Percentiles rank a stretch among this genome's conserved stretches.
Conservation (phyloP, 257 asterid genomes). For the Solanum megistacrolobum region DNA sequence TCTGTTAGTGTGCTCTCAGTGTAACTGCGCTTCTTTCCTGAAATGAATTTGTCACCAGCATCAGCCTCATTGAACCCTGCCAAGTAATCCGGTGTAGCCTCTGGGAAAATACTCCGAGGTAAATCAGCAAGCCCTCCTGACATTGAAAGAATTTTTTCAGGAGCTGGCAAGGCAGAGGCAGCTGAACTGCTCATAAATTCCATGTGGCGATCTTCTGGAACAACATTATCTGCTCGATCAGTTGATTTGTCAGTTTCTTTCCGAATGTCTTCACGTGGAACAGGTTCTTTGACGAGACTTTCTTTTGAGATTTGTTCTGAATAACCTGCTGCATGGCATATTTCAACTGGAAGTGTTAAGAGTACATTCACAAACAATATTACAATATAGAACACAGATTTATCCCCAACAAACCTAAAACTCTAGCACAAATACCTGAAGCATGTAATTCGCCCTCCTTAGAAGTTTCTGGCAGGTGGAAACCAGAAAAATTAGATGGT, state of each 20-base stretch:
- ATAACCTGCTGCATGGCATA: conserved; percentile 12
- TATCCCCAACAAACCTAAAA: conserved; percentile 40
- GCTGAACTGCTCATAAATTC: conserved; percentile 23
- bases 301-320: conserved; percentile 24
- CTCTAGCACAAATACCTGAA: conserved; percentile 10
- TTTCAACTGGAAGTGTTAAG: conserved; percentile 28
- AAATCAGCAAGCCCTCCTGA: conserved; percentile 33
- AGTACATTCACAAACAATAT: background rate
- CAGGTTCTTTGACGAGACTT: conserved; percentile 23
- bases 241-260: conserved; percentile 15
- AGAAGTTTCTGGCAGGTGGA: conserved; percentile 20
- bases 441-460: conserved; percentile 21
- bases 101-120: conserved; percentile 33
- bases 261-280: conserved; percentile 19
- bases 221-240: conserved; percentile 17
- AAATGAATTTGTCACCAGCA: conserved; percentile 51
- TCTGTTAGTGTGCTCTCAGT: conserved; percentile 87
- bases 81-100: conserved; percentile 40
- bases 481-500: conserved; percentile 22
- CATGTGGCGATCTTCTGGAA: conserved; percentile 14
- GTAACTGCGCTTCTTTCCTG: conserved; percentile 80
- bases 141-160: conserved; percentile 63
- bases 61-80: conserved; percentile 46
- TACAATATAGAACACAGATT: background rate
- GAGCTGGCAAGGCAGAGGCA: conserved; percentile 44